Conservation (phyloP, 176 grass and related monocot genomes). For the Chloris gayana region DNA sequence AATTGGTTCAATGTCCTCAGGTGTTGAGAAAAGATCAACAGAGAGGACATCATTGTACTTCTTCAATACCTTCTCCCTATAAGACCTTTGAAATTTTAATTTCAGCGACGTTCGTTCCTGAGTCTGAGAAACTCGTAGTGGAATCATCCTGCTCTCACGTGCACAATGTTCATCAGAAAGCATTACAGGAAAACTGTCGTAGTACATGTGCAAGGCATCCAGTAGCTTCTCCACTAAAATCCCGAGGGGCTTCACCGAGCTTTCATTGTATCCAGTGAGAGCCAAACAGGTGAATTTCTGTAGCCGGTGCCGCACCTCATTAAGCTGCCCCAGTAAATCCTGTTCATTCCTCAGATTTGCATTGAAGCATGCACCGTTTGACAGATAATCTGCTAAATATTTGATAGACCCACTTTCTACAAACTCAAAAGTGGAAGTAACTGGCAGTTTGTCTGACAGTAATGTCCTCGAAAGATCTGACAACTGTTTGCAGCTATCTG, state of each 20-base stretch:
- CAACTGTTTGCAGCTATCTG: conserved; percentile 39
- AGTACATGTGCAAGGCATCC: conserved; percentile 56
- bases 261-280: conserved; percentile 34
- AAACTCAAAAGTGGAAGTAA: conserved; percentile 59
- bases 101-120: conserved; percentile 4
- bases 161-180: conserved; percentile 25
- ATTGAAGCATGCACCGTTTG: conserved; percentile 46
- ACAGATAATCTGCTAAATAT: conserved; percentile 57
- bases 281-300: conserved; percentile 56
- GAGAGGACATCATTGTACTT: conserved; percentile 34
- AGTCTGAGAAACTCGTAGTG: conserved; percentile 32
- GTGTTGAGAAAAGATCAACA: conserved; percentile 51
- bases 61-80: conserved; percentile 36
- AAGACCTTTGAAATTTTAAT: conserved; percentile 44
- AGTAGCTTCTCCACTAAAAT: conserved; percentile 56
- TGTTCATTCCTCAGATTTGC: conserved; percentile 23
- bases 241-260: conserved; percentile 40
- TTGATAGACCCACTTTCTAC: conserved; percentile 51
- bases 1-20: conserved; percentile 46
- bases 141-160: conserved; percentile 48
- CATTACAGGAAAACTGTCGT: conserved; percentile 63
- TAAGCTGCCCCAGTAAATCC: conserved; percentile 7
- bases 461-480: conserved; percentile 50
- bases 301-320: conserved; percentile 45
- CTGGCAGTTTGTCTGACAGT: conserved; percentile 48